A percentile compares a stretch with the other conserved stretches of the same genome.
Conservation (phyloP, 2,329 filamentous ascomycete species). For the Falciphora oryzae region DNA sequence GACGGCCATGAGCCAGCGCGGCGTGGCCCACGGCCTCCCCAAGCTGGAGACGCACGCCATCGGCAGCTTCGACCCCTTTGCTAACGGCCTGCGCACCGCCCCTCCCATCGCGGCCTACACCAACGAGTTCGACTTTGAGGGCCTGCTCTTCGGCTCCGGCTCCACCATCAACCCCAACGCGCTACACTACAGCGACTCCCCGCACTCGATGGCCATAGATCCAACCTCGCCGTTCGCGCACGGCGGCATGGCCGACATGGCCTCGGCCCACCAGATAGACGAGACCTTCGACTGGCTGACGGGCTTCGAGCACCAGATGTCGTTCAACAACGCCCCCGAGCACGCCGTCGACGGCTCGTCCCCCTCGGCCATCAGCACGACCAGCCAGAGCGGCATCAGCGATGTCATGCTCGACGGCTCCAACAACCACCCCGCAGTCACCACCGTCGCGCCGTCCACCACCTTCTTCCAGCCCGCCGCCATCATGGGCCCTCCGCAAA, state of each 20-base stretch:
- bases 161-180: slow-evolving; percentile 66
- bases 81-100: slow-evolving; percentile 70
- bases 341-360: slow-evolving; percentile 88
- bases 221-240: slow-evolving; percentile 25
- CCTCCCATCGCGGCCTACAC: slow-evolving; percentile 60
- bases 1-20: slow-evolving; percentile 58
- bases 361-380: slow-evolving; percentile 91
- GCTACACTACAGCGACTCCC: slow-evolving; percentile 78
- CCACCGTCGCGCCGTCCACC: slow-evolving; percentile 42
- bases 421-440: slow-evolving; percentile 57
- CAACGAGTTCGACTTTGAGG: slow-evolving; percentile 64
- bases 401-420: slow-evolving; percentile 86
- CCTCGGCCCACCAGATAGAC: slow-evolving; percentile 56
- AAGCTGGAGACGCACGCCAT: slow-evolving; percentile 78
- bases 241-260: slow-evolving; percentile 49
- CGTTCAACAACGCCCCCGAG: slow-evolving; percentile 58
- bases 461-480: slow-evolving; percentile 62
- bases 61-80: slow-evolving; percentile 52
- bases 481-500: slow-evolving; percentile 62
- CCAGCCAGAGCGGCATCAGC: slow-evolving; percentile 85
- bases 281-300: slow-evolving; percentile 78
- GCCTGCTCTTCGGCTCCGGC: slow-evolving; percentile 63
- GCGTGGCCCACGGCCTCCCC: slow-evolving; percentile 61
- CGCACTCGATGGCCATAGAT: slow-evolving; percentile 60
- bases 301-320: slow-evolving; percentile 73